These are phyloP conservation scores for Talaromyces sp. DNA, from an alignment of 2,329 filamentous ascomycete genomes.

Conservation along the genomic window DNA sequence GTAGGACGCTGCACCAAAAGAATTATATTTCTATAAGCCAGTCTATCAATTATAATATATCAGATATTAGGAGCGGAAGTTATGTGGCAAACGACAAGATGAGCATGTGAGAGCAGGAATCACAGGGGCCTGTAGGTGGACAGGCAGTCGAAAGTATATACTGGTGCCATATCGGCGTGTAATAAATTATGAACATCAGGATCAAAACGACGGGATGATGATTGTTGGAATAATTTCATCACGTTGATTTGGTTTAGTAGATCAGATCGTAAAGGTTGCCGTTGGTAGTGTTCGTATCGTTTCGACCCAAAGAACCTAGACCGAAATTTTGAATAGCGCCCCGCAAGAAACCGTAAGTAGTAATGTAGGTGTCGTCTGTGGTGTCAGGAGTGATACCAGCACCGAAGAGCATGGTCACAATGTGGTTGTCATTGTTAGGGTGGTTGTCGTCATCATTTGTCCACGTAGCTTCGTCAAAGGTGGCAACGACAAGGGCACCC, in stretches of 20 bases:
- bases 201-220: no score
- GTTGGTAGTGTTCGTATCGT: conserved; percentile 20
- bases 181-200: no score
- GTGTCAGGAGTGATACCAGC: conserved; percentile 16
- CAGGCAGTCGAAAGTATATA: no score
- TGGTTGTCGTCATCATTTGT: conserved; percentile 16
- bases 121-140: no score
- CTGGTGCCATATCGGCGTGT: no score
- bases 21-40: no score
- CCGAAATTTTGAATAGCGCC: conserved; percentile 20
- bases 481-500: conserved; percentile 21
- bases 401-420: conserved; percentile 19
- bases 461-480: conserved; percentile 22
- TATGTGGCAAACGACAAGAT: no score
- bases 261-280: conserved; percentile 16
- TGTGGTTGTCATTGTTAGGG: conserved; percentile 20
- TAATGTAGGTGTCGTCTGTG: conserved; percentile 18
- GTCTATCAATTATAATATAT: no score
- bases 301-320: conserved; percentile 19
- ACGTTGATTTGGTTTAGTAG: background rate
- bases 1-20: no score
- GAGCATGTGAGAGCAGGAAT: no score
- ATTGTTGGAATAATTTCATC: no score
- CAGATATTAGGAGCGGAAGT: no score
- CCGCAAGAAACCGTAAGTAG: conserved; percentile 17